Percentiles rank a stretch among this genome's conserved stretches.
phyloP scores from a whole-genome alignment of 768 basidiomycete genomes.

The Harrya chromipes region DNA sequence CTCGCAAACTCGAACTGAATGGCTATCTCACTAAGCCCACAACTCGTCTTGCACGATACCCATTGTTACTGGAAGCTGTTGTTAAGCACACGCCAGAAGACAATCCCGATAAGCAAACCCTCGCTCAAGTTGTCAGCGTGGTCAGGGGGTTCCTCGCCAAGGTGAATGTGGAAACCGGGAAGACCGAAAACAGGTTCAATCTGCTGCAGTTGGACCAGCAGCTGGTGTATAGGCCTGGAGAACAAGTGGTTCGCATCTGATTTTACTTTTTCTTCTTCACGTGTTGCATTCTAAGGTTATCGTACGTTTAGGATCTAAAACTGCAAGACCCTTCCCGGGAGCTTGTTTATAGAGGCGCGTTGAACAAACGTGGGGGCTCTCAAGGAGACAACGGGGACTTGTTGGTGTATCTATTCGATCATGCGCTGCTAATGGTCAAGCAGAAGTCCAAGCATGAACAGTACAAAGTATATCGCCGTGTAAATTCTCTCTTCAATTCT shows the following conservation, averaged over 20 bases:
- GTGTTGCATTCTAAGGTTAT: neutral
- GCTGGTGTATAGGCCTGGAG: constrained; percentile 84
- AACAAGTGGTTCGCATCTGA: constrained; percentile 69
- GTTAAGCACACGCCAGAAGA: constrained; percentile 90
- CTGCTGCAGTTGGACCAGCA: constrained; percentile 91
- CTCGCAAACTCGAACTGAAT: constrained; percentile 94
- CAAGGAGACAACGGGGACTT: constrained; percentile 83
- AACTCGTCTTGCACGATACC: constrained; percentile 95
- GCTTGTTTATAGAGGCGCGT: constrained; percentile 83
- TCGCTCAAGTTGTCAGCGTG: constrained; percentile 74
- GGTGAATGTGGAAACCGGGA: constrained; percentile 93
- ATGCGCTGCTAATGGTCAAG: constrained; percentile 93
- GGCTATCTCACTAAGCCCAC: constrained; percentile 98
- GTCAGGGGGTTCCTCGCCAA: constrained; percentile 80
- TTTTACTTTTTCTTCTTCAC: neutral
- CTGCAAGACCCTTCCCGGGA: constrained; percentile 86
- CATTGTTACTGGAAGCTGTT: constrained; percentile 87
- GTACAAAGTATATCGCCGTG: constrained; percentile 89
- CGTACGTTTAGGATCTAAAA: constrained; percentile 64
- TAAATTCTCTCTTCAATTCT: constrained; percentile 38
- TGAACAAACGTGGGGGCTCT: constrained; percentile 78
- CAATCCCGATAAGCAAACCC: constrained; percentile 73
- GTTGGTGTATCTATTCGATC: constrained; percentile 94
- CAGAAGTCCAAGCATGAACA: constrained; percentile 92
- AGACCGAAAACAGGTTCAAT: constrained; percentile 95